Conservation (phyloP, 345 rosid genomes). For the Arabidopsis thaliana region DNA sequence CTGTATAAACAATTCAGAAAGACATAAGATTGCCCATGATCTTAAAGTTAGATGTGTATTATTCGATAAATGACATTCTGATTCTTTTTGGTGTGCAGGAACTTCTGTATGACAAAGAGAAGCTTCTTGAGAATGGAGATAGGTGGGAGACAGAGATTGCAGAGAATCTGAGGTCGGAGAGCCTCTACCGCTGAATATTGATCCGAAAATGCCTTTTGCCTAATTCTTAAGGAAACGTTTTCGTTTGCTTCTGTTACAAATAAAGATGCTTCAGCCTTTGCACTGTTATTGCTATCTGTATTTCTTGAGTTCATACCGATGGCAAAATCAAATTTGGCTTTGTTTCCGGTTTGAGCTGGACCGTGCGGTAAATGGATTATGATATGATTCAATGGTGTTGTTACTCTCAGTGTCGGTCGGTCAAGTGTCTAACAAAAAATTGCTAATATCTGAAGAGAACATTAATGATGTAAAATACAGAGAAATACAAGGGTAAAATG, state of each 20-base stretch:
- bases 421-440: neutral
- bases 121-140: conserved; percentile 95
- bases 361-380: neutral
- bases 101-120: conserved; percentile 94
- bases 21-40: neutral
- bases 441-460: neutral
- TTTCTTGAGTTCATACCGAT: conserved; percentile 13
- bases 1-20: conserved; percentile 12
- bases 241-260: conserved; percentile 22
- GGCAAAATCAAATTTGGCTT: conserved; percentile 12
- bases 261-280: conserved; percentile 34
- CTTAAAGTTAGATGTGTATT: neutral
- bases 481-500: neutral
- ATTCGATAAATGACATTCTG: conserved; percentile 5
- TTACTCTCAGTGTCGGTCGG: neutral
- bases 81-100: conserved; percentile 58
- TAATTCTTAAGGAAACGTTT: neutral
- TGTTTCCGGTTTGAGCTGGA: conserved; percentile 16
- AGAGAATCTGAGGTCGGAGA: conserved; percentile 94
- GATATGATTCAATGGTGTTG: neutral
- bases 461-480: neutral
- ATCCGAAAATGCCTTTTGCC: neutral
- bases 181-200: conserved; percentile 75
- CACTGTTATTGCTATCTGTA: conserved; percentile 1
- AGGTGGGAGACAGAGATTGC: conserved; percentile 98